Percentiles rank a stretch among this genome's conserved stretches.
phyloP scores from a whole-genome alignment of 2,329 filamentous ascomycete genomes.

The Aspergillus chevalieri region DNA sequence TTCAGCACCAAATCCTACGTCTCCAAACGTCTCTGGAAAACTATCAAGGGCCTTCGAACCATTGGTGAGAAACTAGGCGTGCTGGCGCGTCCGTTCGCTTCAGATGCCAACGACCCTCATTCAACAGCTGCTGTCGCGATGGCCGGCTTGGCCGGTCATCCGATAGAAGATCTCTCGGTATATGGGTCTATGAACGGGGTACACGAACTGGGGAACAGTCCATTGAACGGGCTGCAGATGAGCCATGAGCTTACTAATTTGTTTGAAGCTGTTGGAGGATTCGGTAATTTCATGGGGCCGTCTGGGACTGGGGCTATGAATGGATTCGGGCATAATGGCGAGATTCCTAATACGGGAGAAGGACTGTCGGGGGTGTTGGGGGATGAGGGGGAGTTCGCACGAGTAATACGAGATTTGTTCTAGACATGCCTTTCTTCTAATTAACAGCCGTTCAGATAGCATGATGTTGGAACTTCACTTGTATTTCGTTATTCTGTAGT shows the following conservation, averaged over 20 bases:
- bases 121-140: constrained; percentile 60
- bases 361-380: constrained; percentile 43
- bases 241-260: constrained; percentile 56
- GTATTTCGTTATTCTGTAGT: not conserved
- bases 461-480: too few relatives aligned
- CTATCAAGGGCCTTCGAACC: constrained; percentile 57
- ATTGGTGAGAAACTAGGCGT: constrained; percentile 58
- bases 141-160: constrained; percentile 59
- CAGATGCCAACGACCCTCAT: constrained; percentile 49
- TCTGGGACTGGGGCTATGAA: constrained; percentile 32
- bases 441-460: too few relatives aligned
- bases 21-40: constrained; percentile 58
- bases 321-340: constrained; percentile 32
- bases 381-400: constrained; percentile 54
- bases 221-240: constrained; percentile 55
- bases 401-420: constrained; percentile 56
- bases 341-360: constrained; percentile 39
- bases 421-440: constrained; percentile 23
- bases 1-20: constrained; percentile 58
- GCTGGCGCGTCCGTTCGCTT: constrained; percentile 30
- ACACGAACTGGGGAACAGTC: constrained; percentile 46
- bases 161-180: constrained; percentile 52
- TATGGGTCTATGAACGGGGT: constrained; percentile 36
- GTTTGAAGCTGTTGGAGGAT: constrained; percentile 58
- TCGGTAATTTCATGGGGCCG: constrained; percentile 35